phyloP scores from a whole-genome alignment of 371 early-diverging fungal species.

The Nematocida sp. region DNA sequence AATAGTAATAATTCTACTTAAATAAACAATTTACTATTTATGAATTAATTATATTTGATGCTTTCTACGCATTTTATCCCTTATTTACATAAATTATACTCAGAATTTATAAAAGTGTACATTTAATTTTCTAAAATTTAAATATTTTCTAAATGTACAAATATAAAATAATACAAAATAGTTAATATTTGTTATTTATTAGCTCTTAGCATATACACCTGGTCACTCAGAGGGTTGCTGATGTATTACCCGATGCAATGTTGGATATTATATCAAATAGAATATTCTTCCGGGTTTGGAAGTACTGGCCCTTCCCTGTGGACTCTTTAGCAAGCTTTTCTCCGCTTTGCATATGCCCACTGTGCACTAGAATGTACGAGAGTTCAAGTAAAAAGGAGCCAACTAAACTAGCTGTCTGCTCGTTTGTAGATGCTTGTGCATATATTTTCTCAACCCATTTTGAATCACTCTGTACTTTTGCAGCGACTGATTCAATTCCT shows the following conservation, averaged over 20 bases:
- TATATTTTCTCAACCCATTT: background rate
- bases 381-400: constrained; percentile 37
- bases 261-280: constrained; percentile 2
- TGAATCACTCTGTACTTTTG: constrained; percentile 18
- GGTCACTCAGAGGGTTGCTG: background rate
- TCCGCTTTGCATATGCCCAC: constrained; percentile 13
- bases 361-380: constrained; percentile 23
- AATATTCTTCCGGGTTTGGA: constrained; percentile 19
- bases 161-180: no score
- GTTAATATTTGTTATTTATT: no score
- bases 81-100: no score
- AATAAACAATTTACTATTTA: no score
- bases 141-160: no score
- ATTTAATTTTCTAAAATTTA: no score
- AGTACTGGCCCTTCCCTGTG: constrained; percentile 32
- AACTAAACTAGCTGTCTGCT: constrained; percentile 17
- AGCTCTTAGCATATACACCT: no score
- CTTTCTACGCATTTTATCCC: no score
- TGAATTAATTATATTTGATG: no score
- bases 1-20: no score
- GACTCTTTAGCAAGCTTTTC: constrained; percentile 16
- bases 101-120: no score
- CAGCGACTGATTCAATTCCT: background rate
- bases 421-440: constrained; percentile 1
- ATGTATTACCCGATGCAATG: background rate